These are phyloP conservation scores for Oryza nivara DNA, from an alignment of 176 grass and related monocot species.

Conservation along the genomic window DNA sequence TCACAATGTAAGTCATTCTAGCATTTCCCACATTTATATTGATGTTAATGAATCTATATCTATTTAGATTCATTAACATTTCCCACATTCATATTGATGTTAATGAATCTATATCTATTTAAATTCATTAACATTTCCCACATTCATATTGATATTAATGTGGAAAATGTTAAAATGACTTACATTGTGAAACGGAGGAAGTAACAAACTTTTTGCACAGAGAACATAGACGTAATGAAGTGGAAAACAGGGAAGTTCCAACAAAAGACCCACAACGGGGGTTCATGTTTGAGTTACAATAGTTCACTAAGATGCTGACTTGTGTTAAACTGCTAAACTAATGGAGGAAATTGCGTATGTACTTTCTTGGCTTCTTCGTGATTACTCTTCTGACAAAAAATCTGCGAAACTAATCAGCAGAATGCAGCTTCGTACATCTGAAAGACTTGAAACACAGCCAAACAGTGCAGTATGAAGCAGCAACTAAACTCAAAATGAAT, in stretches of 20 bases:
- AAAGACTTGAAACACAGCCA: neutral
- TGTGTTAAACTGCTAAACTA: neutral
- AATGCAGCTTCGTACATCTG: neutral
- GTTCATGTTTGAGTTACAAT: neutral
- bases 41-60: too few species aligned
- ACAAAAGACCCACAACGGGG: neutral
- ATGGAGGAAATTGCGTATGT: neutral
- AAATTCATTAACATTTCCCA: too few species aligned
- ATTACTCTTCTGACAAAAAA: neutral
- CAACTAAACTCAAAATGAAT: neutral
- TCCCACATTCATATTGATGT: too few species aligned
- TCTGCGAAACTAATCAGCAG: neutral
- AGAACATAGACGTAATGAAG: neutral
- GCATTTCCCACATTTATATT: too few species aligned
- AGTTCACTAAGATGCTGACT: neutral
- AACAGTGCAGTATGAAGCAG: conserved; percentile 7
- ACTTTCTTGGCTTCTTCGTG: neutral
- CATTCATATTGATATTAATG: too few species aligned
- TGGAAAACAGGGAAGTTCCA: neutral
- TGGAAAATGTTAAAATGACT: too few species aligned
- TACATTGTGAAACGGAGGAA: too few species aligned
- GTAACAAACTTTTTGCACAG: neutral
- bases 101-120: too few species aligned
- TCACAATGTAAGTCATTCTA: too few species aligned
- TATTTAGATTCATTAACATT: too few species aligned